phyloP scores from a whole-genome alignment of 352 stramenopile genomes.

The Phytophthora citricola region DNA sequence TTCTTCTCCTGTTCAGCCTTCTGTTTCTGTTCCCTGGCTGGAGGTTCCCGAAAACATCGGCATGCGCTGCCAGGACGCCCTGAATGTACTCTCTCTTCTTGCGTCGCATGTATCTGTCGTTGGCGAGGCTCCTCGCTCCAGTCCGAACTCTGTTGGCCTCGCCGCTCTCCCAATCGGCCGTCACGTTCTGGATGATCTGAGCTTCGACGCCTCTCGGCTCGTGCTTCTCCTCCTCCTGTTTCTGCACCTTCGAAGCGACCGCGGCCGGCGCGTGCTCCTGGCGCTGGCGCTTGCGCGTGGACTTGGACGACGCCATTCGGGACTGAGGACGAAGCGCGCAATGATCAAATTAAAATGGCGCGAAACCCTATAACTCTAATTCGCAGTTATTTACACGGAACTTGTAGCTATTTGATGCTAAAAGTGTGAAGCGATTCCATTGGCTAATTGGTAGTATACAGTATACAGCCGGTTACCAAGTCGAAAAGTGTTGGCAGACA shows the following conservation, averaged over 20 bases:
- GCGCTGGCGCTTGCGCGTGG: not conserved
- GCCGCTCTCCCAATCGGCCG: slow-evolving; percentile 3
- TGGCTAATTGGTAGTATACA: not conserved
- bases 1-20: not conserved
- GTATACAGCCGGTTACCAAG: not conserved
- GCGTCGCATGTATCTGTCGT: slow-evolving; percentile 34
- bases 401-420: too few relatives aligned
- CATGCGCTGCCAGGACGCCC: slow-evolving; percentile 11
- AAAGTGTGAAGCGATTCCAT: too few relatives aligned
- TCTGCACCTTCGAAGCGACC: not conserved
- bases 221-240: not conserved
- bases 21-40: not conserved
- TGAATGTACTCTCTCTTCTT: slow-evolving; percentile 39
- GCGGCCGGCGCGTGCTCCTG: not conserved
- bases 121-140: slow-evolving; percentile 1
- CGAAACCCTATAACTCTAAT: too few relatives aligned
- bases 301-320: slow-evolving; percentile 12
- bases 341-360: slow-evolving; percentile 16
- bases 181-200: slow-evolving; percentile 12
- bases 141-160: slow-evolving; percentile 1
- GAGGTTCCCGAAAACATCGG: not conserved
- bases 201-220: not conserved
- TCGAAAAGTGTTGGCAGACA: not conserved
- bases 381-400: too few relatives aligned
- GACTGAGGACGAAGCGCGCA: slow-evolving; percentile 9